Percentiles rank a stretch among this genome's conserved stretches.
phyloP scores from a whole-genome alignment of 805 yeast genomes.

The Ogataea thermomethanolica region DNA sequence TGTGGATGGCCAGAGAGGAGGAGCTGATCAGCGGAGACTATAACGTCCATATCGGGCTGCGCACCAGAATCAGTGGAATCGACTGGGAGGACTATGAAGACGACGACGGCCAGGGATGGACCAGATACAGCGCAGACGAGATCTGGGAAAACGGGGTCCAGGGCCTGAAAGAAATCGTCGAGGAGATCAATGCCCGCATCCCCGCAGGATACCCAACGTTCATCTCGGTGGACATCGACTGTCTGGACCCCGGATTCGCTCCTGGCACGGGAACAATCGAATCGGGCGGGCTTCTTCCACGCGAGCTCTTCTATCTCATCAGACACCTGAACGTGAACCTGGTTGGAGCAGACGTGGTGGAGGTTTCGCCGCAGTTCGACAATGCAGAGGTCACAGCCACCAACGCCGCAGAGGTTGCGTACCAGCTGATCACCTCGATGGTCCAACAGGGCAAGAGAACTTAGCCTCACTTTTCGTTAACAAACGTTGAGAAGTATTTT shows the following conservation, averaged over 20 bases:
- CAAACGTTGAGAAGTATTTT: constrained; percentile 59
- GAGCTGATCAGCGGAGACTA: constrained; percentile 52
- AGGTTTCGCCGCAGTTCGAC: constrained; percentile 63
- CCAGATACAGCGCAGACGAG: constrained; percentile 68
- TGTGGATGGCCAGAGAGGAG: constrained; percentile 76
- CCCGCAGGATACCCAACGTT: constrained; percentile 68
- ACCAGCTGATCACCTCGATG: constrained; percentile 70
- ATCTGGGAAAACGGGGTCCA: constrained; percentile 62
- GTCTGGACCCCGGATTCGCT: constrained; percentile 54
- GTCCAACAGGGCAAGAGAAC: constrained; percentile 46
- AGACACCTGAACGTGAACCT: constrained; percentile 45
- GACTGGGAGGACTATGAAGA: constrained; percentile 60
- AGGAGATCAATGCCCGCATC: constrained; percentile 49
- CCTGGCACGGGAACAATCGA: constrained; percentile 60
- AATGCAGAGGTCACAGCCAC: constrained; percentile 62
- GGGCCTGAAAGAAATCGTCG: constrained; percentile 45
- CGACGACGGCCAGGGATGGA: constrained; percentile 67
- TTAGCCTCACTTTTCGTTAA: constrained; percentile 15
- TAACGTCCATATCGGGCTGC: constrained; percentile 72
- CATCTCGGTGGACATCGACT: constrained; percentile 73
- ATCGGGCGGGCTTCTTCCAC: constrained; percentile 56
- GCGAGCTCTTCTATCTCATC: constrained; percentile 49
- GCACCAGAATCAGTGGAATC: constrained; percentile 67
- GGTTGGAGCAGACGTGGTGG: constrained; percentile 57
- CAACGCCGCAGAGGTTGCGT: constrained; percentile 69